Conservation (phyloP, 192 early-diverging fungal genomes). For the Coemansia umbellata region DNA sequence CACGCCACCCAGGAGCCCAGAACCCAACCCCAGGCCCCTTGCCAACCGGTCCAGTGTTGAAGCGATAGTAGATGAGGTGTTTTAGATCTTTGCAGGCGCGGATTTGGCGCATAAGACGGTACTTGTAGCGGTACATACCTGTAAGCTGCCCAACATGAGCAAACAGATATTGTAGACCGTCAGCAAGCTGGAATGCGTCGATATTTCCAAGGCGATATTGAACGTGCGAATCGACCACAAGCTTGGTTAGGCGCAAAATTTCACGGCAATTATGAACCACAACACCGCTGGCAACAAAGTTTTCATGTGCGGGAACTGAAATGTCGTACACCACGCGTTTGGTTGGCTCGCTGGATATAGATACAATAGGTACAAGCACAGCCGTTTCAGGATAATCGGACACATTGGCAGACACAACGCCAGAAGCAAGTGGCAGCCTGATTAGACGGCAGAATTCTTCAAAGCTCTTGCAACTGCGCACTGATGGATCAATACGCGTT, state of each 20-base stretch:
- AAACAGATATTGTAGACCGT: constrained; percentile 98
- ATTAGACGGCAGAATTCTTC: constrained; percentile 15
- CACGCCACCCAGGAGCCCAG: constrained; percentile 99
- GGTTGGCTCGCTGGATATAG: constrained; percentile 3
- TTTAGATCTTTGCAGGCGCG: constrained; percentile 94
- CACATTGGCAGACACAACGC: not conserved
- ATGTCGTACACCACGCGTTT: constrained; percentile 47
- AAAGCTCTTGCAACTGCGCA: not conserved
- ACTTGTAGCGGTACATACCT: constrained; percentile 99
- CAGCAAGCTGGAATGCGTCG: constrained; percentile 98
- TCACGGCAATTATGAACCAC: constrained; percentile 73
- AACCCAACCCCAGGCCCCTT: constrained; percentile 98
- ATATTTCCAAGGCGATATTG: constrained; percentile 98
- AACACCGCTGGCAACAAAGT: constrained; percentile 47
- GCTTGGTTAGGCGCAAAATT: constrained; percentile 93
- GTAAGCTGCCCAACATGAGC: constrained; percentile 98
- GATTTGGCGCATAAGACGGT: constrained; percentile 95
- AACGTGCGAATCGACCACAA: constrained; percentile 96
- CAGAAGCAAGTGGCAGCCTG: not conserved
- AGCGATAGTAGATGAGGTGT: constrained; percentile 88
- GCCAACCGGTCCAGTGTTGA: constrained; percentile 92
- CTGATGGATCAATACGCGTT: not conserved
- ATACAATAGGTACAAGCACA: constrained; percentile 21
- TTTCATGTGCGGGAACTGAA: constrained; percentile 48
- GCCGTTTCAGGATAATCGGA: constrained; percentile 1